Conservation (phyloP, 2,329 filamentous ascomycete genomes). For the Graphiopsis chlorocephala region DNA sequence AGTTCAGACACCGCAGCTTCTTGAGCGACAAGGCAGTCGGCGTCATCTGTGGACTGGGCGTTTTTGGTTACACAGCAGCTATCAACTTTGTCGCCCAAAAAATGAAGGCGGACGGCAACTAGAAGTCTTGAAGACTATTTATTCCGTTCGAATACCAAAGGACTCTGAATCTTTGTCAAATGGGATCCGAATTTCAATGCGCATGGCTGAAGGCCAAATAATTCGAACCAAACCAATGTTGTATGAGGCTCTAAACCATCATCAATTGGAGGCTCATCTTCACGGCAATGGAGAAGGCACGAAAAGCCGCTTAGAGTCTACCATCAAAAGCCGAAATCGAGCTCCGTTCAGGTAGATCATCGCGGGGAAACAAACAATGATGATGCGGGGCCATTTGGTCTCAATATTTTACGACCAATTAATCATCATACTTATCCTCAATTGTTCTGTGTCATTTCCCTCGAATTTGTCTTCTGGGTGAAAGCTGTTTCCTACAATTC, state of each 20-base stretch:
- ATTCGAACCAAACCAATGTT: not conserved
- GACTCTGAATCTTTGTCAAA: not conserved
- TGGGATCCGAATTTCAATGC: not conserved
- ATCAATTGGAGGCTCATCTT: not conserved
- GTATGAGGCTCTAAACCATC: not conserved
- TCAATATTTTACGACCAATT: not conserved
- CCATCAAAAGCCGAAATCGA: slow-evolving; percentile 9
- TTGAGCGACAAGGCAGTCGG: slow-evolving; percentile 73
- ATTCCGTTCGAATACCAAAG: not conserved
- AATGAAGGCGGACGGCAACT: slow-evolving; percentile 18
- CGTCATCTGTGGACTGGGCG: slow-evolving; percentile 65
- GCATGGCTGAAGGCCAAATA: not conserved
- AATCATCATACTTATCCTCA: not conserved
- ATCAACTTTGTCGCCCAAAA: slow-evolving; percentile 41
- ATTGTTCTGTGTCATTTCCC: not conserved
- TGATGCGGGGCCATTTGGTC: slow-evolving; percentile 8
- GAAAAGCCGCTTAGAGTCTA: slow-evolving; percentile 1
- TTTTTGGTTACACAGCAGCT: slow-evolving; percentile 47
- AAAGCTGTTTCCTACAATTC: not conserved
- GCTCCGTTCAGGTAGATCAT: not conserved
- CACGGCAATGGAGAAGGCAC: not conserved
- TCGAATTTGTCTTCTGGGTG: not conserved
- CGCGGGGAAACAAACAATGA: not conserved
- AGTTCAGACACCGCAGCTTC: slow-evolving; percentile 67
- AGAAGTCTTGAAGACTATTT: not conserved